These are phyloP conservation scores for Brassica nigra DNA, from an alignment of 345 rosid species.

Conservation along the genomic window DNA sequence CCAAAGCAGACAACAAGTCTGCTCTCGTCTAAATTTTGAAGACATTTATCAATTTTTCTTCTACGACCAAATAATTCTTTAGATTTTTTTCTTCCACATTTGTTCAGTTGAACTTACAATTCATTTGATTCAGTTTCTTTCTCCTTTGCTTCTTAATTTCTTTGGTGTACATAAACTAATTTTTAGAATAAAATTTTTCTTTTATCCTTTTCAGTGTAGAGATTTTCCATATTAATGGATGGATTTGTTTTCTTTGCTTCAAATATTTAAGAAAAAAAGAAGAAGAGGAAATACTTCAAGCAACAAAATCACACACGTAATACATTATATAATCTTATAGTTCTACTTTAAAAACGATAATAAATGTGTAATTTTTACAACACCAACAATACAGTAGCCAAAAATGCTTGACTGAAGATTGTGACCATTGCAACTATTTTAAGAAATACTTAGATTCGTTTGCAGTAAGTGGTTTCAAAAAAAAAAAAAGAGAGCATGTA, in stretches of 20 bases:
- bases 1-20: constrained; percentile 30
- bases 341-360: neutral
- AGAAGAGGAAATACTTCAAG: neutral
- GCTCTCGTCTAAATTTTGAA: constrained; percentile 22
- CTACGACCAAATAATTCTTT: constrained; percentile 7
- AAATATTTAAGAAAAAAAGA: neutral
- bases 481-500: neutral
- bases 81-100: neutral
- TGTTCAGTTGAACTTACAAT: constrained; percentile 20
- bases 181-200: constrained; percentile 6
- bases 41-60: constrained; percentile 12
- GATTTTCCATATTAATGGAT: neutral
- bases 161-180: constrained; percentile 28
- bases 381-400: neutral
- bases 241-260: neutral
- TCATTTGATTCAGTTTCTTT: constrained; percentile 22
- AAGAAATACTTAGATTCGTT: neutral
- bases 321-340: neutral
- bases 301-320: neutral
- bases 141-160: constrained; percentile 1
- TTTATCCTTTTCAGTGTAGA: neutral
- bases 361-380: neutral
- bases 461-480: neutral
- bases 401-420: neutral
- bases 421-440: neutral